phyloP scores from a whole-genome alignment of 768 basidiomycete species.

The Rickenella mellea region DNA sequence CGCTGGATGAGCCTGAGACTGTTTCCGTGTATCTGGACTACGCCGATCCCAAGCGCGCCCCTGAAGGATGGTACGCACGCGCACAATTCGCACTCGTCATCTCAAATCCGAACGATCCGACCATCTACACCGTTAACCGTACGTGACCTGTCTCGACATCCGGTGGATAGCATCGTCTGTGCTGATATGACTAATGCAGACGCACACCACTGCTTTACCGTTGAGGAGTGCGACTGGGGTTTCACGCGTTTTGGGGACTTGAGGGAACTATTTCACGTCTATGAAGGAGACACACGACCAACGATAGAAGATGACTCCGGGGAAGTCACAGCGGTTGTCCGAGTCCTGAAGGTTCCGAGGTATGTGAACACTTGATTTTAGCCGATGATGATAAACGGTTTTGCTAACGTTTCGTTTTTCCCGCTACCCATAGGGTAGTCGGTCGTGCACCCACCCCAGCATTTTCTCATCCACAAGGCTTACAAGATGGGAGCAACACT shows the following conservation, averaged over 20 bases:
- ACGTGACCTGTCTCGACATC: constrained; percentile 26
- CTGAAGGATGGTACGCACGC: constrained; percentile 99
- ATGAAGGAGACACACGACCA: constrained; percentile 75
- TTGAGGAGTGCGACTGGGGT: constrained; percentile 99
- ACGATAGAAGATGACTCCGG: constrained; percentile 96
- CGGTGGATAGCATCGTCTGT: constrained; percentile 1
- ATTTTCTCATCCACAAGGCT: no score
- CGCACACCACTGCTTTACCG: constrained; percentile 97
- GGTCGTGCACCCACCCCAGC: no score
- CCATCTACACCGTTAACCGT: constrained; percentile 97
- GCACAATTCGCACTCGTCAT: constrained; percentile 98
- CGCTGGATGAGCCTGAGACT: constrained; percentile 96
- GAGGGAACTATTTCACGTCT: constrained; percentile 78
- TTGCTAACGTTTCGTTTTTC: no score
- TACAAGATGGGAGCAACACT: no score
- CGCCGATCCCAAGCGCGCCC: constrained; percentile 92
- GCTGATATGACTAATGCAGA: constrained; percentile 37
- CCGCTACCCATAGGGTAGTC: no score
- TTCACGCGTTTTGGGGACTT: constrained; percentile 99
- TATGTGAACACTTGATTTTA: no score
- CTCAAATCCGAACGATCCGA: constrained; percentile 90
- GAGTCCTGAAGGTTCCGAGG: constrained; percentile 91
- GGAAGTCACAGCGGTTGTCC: constrained; percentile 91
- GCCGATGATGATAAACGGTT: no score
- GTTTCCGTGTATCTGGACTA: constrained; percentile 99